Conservation (phyloP, 495 filamentous ascomycete genomes). For the Pseudoneurospora amorphoporcata region DNA sequence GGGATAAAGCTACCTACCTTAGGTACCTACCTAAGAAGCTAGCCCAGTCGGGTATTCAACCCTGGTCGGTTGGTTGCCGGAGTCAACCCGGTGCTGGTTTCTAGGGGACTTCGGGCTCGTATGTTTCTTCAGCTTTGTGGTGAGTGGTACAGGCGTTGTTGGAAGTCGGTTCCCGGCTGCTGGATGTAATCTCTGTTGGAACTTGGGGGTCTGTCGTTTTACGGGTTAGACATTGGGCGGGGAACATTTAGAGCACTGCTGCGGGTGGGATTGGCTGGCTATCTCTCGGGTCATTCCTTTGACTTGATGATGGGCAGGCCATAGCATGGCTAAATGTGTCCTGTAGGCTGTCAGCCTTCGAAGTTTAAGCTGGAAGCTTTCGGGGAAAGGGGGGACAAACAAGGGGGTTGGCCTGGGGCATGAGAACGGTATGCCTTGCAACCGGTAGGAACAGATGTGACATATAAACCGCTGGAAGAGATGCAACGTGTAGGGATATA, state of each 20-base stretch:
- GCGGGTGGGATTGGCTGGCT: not conserved
- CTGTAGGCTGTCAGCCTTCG: not conserved
- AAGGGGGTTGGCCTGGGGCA: too few relatives aligned
- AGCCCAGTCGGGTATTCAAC: too few relatives aligned
- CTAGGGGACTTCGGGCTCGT: too few relatives aligned
- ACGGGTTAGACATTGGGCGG: not conserved
- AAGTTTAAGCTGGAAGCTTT: not conserved
- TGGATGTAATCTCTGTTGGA: not conserved
- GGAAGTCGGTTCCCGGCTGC: not conserved
- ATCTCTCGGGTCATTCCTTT: not conserved
- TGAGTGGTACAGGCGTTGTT: too few relatives aligned
- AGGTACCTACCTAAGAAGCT: too few relatives aligned
- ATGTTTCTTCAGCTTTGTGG: too few relatives aligned
- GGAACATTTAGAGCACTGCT: not conserved
- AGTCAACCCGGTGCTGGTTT: too few relatives aligned
- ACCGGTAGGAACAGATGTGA: too few relatives aligned
- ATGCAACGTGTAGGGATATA: not conserved
- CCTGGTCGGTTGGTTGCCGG: too few relatives aligned
- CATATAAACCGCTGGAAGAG: too few relatives aligned
- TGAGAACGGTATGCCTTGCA: too few relatives aligned
- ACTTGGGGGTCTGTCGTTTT: not conserved
- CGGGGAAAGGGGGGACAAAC: not conserved
- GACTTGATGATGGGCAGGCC: not conserved
- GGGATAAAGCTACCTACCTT: too few relatives aligned
- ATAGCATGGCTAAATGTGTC: not conserved